phyloP scores from a whole-genome alignment of 352 stramenopile species.

The Pythium scleroteichum region DNA sequence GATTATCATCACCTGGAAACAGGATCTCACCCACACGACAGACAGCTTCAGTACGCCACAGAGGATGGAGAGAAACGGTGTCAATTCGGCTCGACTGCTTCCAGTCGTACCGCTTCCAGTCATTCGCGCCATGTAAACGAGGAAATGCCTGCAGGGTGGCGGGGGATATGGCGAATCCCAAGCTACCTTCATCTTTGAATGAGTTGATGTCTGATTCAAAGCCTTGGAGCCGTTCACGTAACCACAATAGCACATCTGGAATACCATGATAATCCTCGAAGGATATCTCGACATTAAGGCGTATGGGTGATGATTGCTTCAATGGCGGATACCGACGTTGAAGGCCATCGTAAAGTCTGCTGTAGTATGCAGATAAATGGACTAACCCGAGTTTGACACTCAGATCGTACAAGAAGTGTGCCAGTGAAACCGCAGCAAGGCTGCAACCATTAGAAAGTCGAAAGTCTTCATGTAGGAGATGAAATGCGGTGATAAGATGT shows the following conservation, averaged over 20 bases:
- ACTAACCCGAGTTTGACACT: slow-evolving; percentile 31
- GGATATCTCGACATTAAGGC: slow-evolving; percentile 3
- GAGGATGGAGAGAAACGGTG: background rate
- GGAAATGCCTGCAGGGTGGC: slow-evolving; percentile 13
- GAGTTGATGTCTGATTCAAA: background rate
- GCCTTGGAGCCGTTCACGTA: slow-evolving; percentile 34
- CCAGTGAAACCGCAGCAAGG: slow-evolving; percentile 22
- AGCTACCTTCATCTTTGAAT: slow-evolving; percentile 8
- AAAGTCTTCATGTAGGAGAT: slow-evolving; percentile 72
- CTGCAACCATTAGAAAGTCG: slow-evolving; percentile 40
- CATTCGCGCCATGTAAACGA: slow-evolving; percentile 13
- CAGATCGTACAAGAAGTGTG: slow-evolving; percentile 38
- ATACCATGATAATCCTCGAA: slow-evolving; percentile 28
- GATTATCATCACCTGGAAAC: slow-evolving; percentile 11
- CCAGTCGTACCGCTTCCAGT: slow-evolving; percentile 14
- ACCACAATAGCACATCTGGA: slow-evolving; percentile 55
- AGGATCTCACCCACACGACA: slow-evolving; percentile 23
- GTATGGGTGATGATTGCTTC: no score
- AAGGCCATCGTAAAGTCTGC: slow-evolving; percentile 4
- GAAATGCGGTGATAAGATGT: slow-evolving; percentile 33
- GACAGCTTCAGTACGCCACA: slow-evolving; percentile 24
- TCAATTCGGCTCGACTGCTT: slow-evolving; percentile 3
- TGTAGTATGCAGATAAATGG: slow-evolving; percentile 56
- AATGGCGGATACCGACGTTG: background rate
- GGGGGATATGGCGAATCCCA: slow-evolving; percentile 10